Evolutionary conservation across 2,329 filamentous ascomycete genomes (phyloP).

Genomic region (Penicillium sp.): DNA sequence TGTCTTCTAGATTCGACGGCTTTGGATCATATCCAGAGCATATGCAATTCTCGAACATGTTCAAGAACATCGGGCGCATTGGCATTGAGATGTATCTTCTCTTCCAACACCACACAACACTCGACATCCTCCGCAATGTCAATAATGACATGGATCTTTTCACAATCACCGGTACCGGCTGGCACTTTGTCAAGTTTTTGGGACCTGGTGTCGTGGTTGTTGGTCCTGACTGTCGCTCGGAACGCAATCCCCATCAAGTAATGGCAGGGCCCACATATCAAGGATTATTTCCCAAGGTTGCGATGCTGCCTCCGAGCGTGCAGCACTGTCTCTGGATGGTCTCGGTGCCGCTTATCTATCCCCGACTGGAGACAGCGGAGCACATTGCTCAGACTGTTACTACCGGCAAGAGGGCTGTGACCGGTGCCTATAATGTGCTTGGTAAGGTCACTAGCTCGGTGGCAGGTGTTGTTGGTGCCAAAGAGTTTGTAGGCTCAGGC

Average conservation of each 20-base stretch:
- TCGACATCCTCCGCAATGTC: constrained; percentile 86
- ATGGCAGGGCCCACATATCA: constrained; percentile 96
- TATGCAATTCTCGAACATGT: constrained; percentile 96
- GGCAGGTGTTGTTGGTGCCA: constrained; percentile 90
- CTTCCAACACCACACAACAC: constrained; percentile 95
- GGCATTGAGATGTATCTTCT: constrained; percentile 97
- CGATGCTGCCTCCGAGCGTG: constrained; percentile 80
- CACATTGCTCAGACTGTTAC: constrained; percentile 85
- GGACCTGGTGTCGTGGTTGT: constrained; percentile 86
- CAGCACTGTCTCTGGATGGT: constrained; percentile 98
- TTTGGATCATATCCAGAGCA: constrained; percentile 96
- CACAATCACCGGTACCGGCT: constrained; percentile 92
- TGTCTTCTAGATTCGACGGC: constrained; percentile 71
- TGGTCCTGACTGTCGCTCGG: constrained; percentile 85
- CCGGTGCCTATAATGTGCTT: constrained; percentile 90
- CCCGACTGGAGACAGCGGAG: constrained; percentile 84
- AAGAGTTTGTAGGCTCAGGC: constrained; percentile 83
- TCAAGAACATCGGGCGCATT: constrained; percentile 94
- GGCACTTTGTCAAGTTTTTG: constrained; percentile 97
- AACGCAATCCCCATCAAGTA: constrained; percentile 83
- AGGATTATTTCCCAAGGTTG: constrained; percentile 92
- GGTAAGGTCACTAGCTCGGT: constrained; percentile 94
- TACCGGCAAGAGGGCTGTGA: constrained; percentile 93
- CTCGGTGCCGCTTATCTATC: constrained; percentile 84
- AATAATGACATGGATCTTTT: constrained; percentile 86